Conservation (phyloP, 1,139 yeast species). For the Suhomyces maxii region DNA sequence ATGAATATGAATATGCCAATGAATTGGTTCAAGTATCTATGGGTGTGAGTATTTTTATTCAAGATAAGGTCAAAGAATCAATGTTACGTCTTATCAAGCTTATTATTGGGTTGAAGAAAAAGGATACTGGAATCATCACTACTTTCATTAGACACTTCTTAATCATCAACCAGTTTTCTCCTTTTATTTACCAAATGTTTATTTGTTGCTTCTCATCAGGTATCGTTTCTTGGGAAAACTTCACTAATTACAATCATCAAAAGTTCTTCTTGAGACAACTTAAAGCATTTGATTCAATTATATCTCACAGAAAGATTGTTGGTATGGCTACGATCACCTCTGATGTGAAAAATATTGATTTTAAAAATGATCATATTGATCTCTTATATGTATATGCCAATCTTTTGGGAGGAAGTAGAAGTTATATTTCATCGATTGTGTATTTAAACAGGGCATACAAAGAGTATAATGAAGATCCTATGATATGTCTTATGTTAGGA, state of each 20-base stretch:
- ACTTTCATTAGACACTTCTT: slow-evolving; percentile 62
- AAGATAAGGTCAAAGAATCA: slow-evolving; percentile 54
- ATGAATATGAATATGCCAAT: slow-evolving; percentile 62
- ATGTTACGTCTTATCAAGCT: slow-evolving; percentile 64
- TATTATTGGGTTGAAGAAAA: slow-evolving; percentile 59
- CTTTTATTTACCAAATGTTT: slow-evolving; percentile 66
- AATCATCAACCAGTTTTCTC: slow-evolving; percentile 71
- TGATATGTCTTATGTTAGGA: slow-evolving; percentile 72
- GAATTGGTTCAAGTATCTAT: slow-evolving; percentile 72
- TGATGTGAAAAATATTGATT: slow-evolving; percentile 38
- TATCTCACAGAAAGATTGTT: slow-evolving; percentile 49
- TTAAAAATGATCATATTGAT: slow-evolving; percentile 62
- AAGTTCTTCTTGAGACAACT: slow-evolving; percentile 86
- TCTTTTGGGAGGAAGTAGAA: slow-evolving; percentile 76
- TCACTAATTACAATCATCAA: slow-evolving; percentile 80
- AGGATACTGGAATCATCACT: slow-evolving; percentile 48
- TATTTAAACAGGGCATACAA: slow-evolving; percentile 64
- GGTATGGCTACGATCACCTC: slow-evolving; percentile 78
- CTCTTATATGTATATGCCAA: slow-evolving; percentile 77
- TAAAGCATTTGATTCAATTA: slow-evolving; percentile 79
- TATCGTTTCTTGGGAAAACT: slow-evolving; percentile 53
- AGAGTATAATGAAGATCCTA: slow-evolving; percentile 70
- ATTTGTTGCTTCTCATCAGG: slow-evolving; percentile 70
- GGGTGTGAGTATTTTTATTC: slow-evolving; percentile 73
- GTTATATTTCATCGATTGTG: slow-evolving; percentile 76